These are phyloP conservation scores for Kwoniella dejecticola DNA, from an alignment of 768 basidiomycete genomes.

Conservation along the genomic window DNA sequence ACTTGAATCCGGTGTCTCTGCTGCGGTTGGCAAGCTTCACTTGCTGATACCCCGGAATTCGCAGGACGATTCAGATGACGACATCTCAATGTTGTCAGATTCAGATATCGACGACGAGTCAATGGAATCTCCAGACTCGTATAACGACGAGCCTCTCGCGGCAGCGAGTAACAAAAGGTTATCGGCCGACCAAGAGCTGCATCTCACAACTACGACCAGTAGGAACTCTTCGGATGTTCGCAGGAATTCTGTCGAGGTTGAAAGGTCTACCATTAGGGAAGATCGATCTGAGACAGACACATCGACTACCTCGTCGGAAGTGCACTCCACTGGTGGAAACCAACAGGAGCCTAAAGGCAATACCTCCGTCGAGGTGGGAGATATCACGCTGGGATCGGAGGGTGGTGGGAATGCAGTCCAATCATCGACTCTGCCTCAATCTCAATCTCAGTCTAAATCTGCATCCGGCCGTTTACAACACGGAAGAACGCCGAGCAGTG, in stretches of 20 bases:
- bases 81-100: slow-evolving; percentile 41
- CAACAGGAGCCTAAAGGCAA: no score
- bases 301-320: background rate
- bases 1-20: background rate
- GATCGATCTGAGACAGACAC: slow-evolving; percentile 4
- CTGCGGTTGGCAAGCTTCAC: no score
- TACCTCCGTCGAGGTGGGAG: slow-evolving; percentile 10
- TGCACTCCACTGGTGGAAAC: background rate
- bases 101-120: slow-evolving; percentile 52
- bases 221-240: slow-evolving; percentile 11
- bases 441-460: background rate
- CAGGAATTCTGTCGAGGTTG: slow-evolving; percentile 16
- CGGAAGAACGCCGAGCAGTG: background rate
- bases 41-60: background rate
- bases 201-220: slow-evolving; percentile 33
- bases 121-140: background rate
- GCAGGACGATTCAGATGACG: slow-evolving; percentile 39
- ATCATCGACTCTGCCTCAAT: no score
- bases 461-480: background rate
- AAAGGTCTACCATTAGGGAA: slow-evolving; percentile 16
- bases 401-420: slow-evolving; percentile 20
- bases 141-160: background rate
- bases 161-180: background rate
- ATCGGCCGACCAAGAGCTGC: slow-evolving; percentile 4
- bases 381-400: slow-evolving; percentile 20